Percentiles rank a stretch among this genome's conserved stretches.
These are phyloP conservation scores for Chaetomium globosum DNA, from an alignment of 2,329 filamentous ascomycete species.

Conservation along the genomic window DNA sequence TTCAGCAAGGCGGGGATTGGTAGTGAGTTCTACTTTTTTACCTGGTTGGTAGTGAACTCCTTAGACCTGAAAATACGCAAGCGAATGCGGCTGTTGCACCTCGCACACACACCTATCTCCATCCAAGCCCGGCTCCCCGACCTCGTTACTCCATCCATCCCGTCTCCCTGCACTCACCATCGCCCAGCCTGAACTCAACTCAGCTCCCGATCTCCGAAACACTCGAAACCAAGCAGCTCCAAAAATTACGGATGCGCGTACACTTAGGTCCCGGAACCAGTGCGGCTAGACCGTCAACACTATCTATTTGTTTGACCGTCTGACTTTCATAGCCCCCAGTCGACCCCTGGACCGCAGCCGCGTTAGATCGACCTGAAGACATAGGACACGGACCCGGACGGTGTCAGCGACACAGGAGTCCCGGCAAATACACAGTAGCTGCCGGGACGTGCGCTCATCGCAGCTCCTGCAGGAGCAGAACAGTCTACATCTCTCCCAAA, in stretches of 20 bases:
- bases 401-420: constrained; percentile 24
- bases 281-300: background rate
- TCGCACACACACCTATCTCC: constrained; percentile 4
- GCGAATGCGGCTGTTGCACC: background rate
- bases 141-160: background rate
- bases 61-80: background rate
- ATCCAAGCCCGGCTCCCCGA: constrained; percentile 21
- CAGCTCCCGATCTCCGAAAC: background rate
- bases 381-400: constrained; percentile 15
- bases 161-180: constrained; percentile 1
- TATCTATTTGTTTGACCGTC: background rate
- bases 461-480: constrained; percentile 10
- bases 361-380: background rate
- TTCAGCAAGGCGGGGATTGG: background rate
- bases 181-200: background rate
- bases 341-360: background rate
- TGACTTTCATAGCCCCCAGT: background rate
- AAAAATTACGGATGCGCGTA: background rate
- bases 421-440: constrained; percentile 32
- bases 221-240: background rate
- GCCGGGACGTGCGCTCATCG: constrained; percentile 29
- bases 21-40: background rate
- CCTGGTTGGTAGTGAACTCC: background rate
- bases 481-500: constrained; percentile 29
- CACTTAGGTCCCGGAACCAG: background rate